These are phyloP conservation scores for Prunus dulcis DNA, from an alignment of 306 rosid species.

Conservation along the genomic window DNA sequence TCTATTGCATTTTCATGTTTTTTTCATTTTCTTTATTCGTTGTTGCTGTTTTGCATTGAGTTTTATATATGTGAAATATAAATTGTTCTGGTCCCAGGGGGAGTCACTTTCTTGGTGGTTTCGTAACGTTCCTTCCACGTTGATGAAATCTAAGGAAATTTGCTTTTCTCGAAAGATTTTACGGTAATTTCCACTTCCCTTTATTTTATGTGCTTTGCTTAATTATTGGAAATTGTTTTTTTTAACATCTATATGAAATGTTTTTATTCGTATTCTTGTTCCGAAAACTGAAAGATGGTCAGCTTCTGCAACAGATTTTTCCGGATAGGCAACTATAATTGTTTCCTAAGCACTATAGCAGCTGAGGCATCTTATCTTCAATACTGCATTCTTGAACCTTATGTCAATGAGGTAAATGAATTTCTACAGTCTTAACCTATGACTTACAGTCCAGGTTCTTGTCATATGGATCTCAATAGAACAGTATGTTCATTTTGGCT, in stretches of 20 bases:
- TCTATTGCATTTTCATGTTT: constrained; percentile 30
- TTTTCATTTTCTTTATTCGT: constrained; percentile 3
- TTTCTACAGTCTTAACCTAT: background rate
- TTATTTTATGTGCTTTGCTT: background rate
- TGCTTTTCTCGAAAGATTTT: constrained; percentile 64
- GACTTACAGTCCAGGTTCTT: background rate
- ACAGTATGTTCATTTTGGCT: background rate
- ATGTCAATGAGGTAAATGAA: constrained; percentile 61
- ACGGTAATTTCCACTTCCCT: constrained; percentile 44
- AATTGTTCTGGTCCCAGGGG: constrained; percentile 56
- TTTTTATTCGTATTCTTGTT: background rate
- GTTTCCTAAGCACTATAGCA: constrained; percentile 51
- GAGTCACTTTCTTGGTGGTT: constrained; percentile 89
- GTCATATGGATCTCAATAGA: background rate
- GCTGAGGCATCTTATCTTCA: constrained; percentile 74
- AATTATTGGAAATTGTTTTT: background rate
- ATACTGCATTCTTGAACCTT: constrained; percentile 79
- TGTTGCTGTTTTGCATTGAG: constrained; percentile 19
- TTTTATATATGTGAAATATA: constrained; percentile 26
- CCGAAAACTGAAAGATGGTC: constrained; percentile 3
- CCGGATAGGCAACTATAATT: constrained; percentile 63
- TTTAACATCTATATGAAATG: background rate
- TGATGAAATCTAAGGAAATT: constrained; percentile 81
- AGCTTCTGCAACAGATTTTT: constrained; percentile 51
- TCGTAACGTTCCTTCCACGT: constrained; percentile 42